phyloP scores from a whole-genome alignment of 1,284 basidiomycete genomes.

The Peniophora sp. region DNA sequence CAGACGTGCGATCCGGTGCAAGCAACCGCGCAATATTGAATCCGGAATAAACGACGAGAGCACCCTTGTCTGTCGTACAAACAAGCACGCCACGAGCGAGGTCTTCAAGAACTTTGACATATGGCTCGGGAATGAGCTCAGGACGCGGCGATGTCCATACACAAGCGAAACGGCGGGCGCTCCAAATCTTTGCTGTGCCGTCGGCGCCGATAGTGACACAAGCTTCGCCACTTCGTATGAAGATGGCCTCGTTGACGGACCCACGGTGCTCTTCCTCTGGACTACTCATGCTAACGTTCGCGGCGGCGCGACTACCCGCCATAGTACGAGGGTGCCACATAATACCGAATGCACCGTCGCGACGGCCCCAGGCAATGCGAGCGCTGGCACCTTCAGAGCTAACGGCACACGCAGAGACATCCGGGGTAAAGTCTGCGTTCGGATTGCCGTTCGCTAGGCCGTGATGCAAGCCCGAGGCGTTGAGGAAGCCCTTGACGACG shows the following conservation, averaged over 20 bases:
- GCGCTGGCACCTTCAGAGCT: conserved; percentile 61
- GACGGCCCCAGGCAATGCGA: conserved; percentile 71
- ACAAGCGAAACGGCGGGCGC: conserved; percentile 40
- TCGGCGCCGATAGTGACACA: conserved; percentile 53
- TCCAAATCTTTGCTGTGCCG: conserved; percentile 68
- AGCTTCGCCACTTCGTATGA: conserved; percentile 29
- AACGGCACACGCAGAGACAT: conserved; percentile 51
- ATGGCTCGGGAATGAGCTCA: conserved; percentile 35
- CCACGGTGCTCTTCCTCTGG: conserved; percentile 54
- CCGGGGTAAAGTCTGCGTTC: conserved; percentile 68
- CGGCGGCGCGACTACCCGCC: conserved; percentile 40
- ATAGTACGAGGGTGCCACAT: conserved; percentile 51
- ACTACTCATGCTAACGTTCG: conserved; percentile 38
- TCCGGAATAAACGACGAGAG: conserved; percentile 48
- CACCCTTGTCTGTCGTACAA: conserved; percentile 45
- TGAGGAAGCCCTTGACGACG: conserved; percentile 65
- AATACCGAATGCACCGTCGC: conserved; percentile 61
- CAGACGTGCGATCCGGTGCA: conserved; percentile 11
- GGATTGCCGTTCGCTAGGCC: conserved; percentile 69
- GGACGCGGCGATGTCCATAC: conserved; percentile 51
- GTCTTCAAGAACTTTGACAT: conserved; percentile 38
- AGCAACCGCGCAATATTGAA: conserved; percentile 11
- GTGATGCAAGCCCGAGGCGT: conserved; percentile 50
- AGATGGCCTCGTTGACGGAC: conserved; percentile 43
- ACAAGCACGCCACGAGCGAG: conserved; percentile 37